Percentiles rank a stretch among this genome's conserved stretches.
Conservation (phyloP, 768 basidiomycete genomes). For the Udeniomyces megalosporus region DNA sequence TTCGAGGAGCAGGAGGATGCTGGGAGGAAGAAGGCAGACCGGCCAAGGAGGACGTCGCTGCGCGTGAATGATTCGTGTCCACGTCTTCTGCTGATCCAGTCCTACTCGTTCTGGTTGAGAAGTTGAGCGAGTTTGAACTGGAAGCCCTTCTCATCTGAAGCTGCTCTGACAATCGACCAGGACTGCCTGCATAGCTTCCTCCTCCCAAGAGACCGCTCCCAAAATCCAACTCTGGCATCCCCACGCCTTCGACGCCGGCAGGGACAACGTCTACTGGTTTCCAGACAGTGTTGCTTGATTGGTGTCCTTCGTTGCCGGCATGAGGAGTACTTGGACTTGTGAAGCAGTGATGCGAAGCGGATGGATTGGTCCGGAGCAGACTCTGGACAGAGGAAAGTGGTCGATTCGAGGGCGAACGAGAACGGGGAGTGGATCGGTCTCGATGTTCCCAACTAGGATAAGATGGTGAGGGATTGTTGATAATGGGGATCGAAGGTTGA, state of each 20-base stretch:
- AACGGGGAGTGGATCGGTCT: too few relatives aligned
- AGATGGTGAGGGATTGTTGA: too few relatives aligned
- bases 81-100: neutral
- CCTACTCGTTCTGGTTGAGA: neutral
- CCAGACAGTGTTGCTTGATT: conserved; percentile 2
- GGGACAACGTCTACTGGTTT: conserved; percentile 8
- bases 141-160: neutral
- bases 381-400: too few relatives aligned
- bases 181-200: neutral
- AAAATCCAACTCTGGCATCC: neutral
- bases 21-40: too few relatives aligned
- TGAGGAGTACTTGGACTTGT: neutral
- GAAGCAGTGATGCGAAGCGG: neutral
- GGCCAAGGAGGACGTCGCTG: neutral
- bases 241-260: neutral
- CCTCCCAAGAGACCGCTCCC: neutral
- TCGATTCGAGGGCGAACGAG: too few relatives aligned
- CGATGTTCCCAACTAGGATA: too few relatives aligned
- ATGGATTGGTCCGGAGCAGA: neutral
- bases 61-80: neutral
- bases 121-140: neutral
- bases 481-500: too few relatives aligned
- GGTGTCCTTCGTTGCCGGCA: neutral
- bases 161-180: neutral
- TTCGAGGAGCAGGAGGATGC: neutral